Base-by-base conservation (phyloP, 768 basidiomycete genomes). In the Phlegmacium glaucopus region DNA sequence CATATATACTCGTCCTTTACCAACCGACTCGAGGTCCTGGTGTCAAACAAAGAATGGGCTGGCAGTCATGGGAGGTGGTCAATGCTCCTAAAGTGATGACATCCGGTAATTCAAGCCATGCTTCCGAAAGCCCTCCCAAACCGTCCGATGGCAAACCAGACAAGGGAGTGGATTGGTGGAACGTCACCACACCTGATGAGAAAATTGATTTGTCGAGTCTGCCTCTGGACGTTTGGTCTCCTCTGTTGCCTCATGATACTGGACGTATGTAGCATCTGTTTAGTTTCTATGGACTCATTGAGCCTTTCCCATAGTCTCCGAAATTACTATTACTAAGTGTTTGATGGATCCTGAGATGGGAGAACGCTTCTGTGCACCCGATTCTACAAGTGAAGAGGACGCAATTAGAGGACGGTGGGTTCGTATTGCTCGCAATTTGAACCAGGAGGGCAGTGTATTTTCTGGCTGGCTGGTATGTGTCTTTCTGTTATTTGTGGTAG, bases 391-490 rank as follows among this genome's bases (percentile, higher is more conserved):
- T 9, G 86, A 90, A 59, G 65, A 85, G 40, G 88, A 93, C 60
- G 83, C 85, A 5, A 78, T 83, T 55, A 82, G 77, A 54, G 88
- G 88, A 0, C 89, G 85, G 56, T 99, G 95, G 95, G 91, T 95
- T 2, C 80, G 87, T 11, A 85, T 99, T 10, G 82, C 82, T 32
- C 76, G 81, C 38, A 87, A 97, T 68, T 65, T 97, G 28, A 94
- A 94, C 60, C 53, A 71, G 28, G 71, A 79, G 77, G 71, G 67
- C 61, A 55, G 85, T 72, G 48, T 62, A 79, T 18, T 85, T 71
- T 57, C 69, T 43, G 69, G 73, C 68, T 82, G 74, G 57, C 64
- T 90, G 58, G 82, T 90, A 52, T 45, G 35, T 60, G 39, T 9
- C 44, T 34, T 18, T 37, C 45, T 10, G 4, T 36, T 6, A 16